phyloP scores from a whole-genome alignment of 1,139 yeast genomes.

The Kluyveromyces sp. region DNA sequence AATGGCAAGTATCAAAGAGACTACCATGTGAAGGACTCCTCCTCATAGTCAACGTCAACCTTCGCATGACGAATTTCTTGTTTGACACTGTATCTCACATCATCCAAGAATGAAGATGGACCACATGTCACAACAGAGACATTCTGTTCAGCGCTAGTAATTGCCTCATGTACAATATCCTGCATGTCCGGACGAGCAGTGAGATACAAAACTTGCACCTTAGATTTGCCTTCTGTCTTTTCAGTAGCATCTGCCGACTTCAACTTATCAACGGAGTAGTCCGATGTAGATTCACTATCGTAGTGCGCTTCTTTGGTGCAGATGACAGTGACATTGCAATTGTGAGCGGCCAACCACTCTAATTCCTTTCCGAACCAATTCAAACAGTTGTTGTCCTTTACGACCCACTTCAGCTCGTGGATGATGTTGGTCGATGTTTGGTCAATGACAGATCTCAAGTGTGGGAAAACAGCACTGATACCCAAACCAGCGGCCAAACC shows the following conservation, averaged over 20 bases:
- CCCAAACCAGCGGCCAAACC: constrained; percentile 29
- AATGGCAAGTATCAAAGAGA: background rate
- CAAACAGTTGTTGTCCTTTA: constrained; percentile 23
- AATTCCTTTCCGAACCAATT: constrained; percentile 37
- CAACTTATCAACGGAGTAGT: background rate
- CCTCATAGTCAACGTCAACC: constrained; percentile 36
- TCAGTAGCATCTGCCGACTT: background rate
- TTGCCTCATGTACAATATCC: constrained; percentile 34
- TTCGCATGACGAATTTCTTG: constrained; percentile 21
- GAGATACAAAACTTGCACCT: constrained; percentile 15
- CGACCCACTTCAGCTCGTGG: constrained; percentile 22
- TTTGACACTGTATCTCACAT: constrained; percentile 32
- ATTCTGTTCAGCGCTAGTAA: constrained; percentile 20
- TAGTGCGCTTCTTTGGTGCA: background rate
- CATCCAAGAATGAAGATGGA: constrained; percentile 37
- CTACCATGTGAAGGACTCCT: constrained; percentile 40
- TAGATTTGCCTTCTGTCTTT: background rate
- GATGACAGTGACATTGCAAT: constrained; percentile 24
- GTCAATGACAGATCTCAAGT: constrained; percentile 13
- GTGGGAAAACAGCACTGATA: constrained; percentile 26
- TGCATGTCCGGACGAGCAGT: constrained; percentile 41
- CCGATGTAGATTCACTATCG: background rate
- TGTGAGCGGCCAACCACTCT: constrained; percentile 27
- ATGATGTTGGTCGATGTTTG: constrained; percentile 1
- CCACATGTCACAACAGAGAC: constrained; percentile 39